Evolutionary conservation across 129 eudicot species (phyloP), one percentile per base, ranked within the genome.

Genomic region (Lactuca sativa): DNA sequence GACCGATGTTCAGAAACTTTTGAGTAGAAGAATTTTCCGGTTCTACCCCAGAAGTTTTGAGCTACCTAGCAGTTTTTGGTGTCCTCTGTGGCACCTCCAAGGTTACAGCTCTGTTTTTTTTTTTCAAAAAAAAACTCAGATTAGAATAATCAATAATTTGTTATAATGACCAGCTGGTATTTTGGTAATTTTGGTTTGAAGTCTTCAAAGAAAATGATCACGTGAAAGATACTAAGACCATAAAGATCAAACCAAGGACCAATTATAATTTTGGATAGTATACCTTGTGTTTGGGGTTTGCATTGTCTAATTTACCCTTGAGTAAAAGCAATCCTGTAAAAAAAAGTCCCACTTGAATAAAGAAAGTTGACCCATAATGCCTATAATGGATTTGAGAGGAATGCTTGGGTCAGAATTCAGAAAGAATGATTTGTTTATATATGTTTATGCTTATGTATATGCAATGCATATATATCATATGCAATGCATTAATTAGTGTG

Each of bases 201-300:
- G 3, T 32, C 5, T 32, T 66, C 30, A 1, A 41, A 31, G 17
- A 66, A 57, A 44, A 59, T 31, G 6, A 7, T 17, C 12, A 32
- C 52, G 51, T 14, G 15, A 37, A 62, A 7, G 30, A 34, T 61
- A 8, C 21, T 3, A 15, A 40, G 61, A 38, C 66, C 60, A 43
- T 65, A 36, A 47, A 56, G 16, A 48, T 17, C 33, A 51, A 32
- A 65, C 40, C 53, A 76, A 17, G 54, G 76, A 48, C 71, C 71
- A 62, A 34, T 62, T 14, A 25, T n/a, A n/a, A n/a, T n/a, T n/a
- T 56, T 51, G 56, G 33, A 59, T 15, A 41, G 70, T 51, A 56
- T 84, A 91, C 97, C 97, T 88, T 44, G 86, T 66, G 44, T 85
- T 91, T 77, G 96, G 77, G 31, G 97, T 79, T 84, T 88, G 92